Evolutionary conservation across 148 eudicot genomes (phyloP), one percentile per base, ranked within the genome.

Genomic region (Selenicereus undatus): DNA sequence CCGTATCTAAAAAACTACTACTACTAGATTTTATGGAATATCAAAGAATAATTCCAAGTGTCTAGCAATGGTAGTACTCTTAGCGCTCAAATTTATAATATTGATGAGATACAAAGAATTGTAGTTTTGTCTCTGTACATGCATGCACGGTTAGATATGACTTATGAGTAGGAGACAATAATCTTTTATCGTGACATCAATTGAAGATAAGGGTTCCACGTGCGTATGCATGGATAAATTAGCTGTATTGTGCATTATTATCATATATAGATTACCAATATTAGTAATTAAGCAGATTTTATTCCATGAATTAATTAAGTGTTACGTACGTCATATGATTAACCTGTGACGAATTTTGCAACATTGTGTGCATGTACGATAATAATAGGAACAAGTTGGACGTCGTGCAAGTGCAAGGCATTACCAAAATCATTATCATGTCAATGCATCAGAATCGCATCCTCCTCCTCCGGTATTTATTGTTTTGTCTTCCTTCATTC

Each of bases 371-470:
- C 26, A 42, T 39, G 54, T 22, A 50, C 65, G 30, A 50, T n/a
- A 54, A 56, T 39, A 39, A 42, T 9, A 80, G 77, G 82, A 80
- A 16, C 82, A 60, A 73, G 2, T 81, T 75, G 79, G 79, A 1
- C 69, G 50, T 65, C 74, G 74, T 65, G 78, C n/a, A 75, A 75
- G 74, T 65, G 78, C n/a, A 75, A 75, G 79, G 66, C 66, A 81
- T 81, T 75, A 81, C 83, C 78, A 81, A 62, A 42, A 81, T 74
- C 83, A 35, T 29, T 24, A 66, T 66, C 65, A 81, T 75, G 74
- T 75, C n/a, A 66, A 68, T 81, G 62, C 48, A 58, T 8, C 56
- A 32, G 77, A 73, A 56, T 73, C 77, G 66, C 62, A 48, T 65
- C 73, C 66, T 29, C 43, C 64, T 18, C 52, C 73, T 17, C 66